Evolutionary conservation across 2,329 filamentous ascomycete genomes (phyloP), one percentile per base, ranked within the genome.

Genomic region (Trichoderma hamatum): DNA sequence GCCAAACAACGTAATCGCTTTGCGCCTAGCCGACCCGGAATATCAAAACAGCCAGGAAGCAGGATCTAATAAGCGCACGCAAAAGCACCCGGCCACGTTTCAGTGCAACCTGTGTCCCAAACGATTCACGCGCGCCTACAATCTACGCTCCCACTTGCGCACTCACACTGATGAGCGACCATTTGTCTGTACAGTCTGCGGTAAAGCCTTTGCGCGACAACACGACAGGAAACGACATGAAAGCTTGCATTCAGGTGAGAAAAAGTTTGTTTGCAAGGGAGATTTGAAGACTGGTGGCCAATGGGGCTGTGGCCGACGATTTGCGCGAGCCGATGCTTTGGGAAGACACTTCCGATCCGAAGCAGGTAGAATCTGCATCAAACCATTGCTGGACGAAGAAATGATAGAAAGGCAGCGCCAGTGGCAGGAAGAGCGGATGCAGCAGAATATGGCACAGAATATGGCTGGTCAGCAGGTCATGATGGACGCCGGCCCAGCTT

Each of bases 171-270:
- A 99, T 76, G 96, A 99, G 83, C 88, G 96, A 59, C 96, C 96
- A 0, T 99, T 98, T 76, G 95, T 98, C 3, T 99, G 96, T 77
- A 97, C 93, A 0, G 93, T 98, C 10, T 99, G 96, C 74, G 93
- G 93, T 64, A 99, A 99, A 80, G 96, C 96, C 0, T 99, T 99
- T 81, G 96, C 96, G 6, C 91, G 96, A 30, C 96, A 99, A 77
- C 96, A 99, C 77, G 96, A 99, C 78, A 91, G 96, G 56, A 99
- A 99, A 81, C 91, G 96, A 49, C 96, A 99, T 80, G 96, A 99
- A 81, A 94, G 95, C 49, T 83, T 99, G 52, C 96, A 99, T 77
- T 96, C 93, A 0, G 96, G 96, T 52, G 96, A 99, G 82, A 99
- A 98, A 88, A 98, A 97, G 77, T 99, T 98, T 78, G 92, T 98